Evolutionary conservation across 1,139 yeast genomes (phyloP).

Genomic region (Pichia inconspicua): DNA sequence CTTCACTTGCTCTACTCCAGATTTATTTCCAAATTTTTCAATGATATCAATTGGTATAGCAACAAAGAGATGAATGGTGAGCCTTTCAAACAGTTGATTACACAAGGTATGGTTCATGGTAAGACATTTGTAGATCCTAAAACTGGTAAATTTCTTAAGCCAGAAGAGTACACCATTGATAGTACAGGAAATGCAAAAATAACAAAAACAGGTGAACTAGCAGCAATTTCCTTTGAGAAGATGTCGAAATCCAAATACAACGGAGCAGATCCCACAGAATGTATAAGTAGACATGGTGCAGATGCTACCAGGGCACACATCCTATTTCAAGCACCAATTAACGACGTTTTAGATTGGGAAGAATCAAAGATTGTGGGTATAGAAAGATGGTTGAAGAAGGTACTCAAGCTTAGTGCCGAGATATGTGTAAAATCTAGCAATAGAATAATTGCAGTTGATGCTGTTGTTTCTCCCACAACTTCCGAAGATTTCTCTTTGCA

Average conservation of each 20-base stretch:
- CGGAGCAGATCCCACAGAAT: conserved; percentile 83
- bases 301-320: conserved; percentile 93
- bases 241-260: conserved; percentile 95
- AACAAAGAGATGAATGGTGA: conserved; percentile 48
- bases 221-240: conserved; percentile 64
- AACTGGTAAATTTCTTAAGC: conserved; percentile 67
- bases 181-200: conserved; percentile 39
- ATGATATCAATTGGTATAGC: conserved; percentile 53
- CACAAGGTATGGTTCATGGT: conserved; percentile 99
- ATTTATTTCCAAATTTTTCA: conserved; percentile 73
- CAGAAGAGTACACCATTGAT: conserved; percentile 53
- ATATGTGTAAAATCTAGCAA: conserved; percentile 13
- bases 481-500: conserved; percentile 45
- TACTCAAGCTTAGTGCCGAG: conserved; percentile 37
- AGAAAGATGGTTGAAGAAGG: conserved; percentile 74
- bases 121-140: conserved; percentile 68
- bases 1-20: conserved; percentile 80
- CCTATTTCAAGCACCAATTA: conserved; percentile 86
- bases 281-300: conserved; percentile 77
- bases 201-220: conserved; percentile 41
- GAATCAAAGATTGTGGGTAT: conserved; percentile 79
- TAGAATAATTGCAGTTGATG: conserved; percentile 1
- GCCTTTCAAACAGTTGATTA: conserved; percentile 70
- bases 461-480: conserved; percentile 7
- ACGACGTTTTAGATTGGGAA: conserved; percentile 82